Conservation (phyloP, 345 rosid species). For the Rhizophora apiculata region DNA sequence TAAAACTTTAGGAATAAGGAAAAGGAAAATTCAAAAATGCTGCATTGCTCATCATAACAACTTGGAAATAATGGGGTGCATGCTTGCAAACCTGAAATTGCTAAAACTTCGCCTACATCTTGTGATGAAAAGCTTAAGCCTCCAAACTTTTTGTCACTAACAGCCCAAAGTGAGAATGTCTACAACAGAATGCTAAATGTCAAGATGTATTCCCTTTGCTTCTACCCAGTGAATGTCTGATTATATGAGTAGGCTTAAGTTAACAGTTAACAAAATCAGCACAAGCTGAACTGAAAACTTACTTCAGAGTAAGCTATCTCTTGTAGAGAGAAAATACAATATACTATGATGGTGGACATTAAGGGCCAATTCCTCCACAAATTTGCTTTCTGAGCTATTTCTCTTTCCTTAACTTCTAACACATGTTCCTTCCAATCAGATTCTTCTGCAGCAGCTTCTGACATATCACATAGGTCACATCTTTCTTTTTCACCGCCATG, state of each 20-base stretch:
- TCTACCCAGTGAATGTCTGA: no score
- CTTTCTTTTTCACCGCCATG: constrained; percentile 25
- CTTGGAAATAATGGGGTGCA: neutral
- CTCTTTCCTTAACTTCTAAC: constrained; percentile 17
- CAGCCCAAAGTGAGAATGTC: constrained; percentile 68
- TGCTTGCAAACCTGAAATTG: constrained; percentile 44
- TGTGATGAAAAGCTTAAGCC: constrained; percentile 63
- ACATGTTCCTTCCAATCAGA: constrained; percentile 19
- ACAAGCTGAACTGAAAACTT: constrained; percentile 11
- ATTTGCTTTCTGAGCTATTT: constrained; percentile 25
- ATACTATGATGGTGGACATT: constrained; percentile 51
- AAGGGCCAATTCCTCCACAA: constrained; percentile 54
- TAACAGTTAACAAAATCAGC: neutral
- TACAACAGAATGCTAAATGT: constrained; percentile 4
- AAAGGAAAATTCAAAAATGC: neutral
- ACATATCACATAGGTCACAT: constrained; percentile 10
- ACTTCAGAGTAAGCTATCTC: constrained; percentile 68
- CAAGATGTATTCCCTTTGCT: neutral
- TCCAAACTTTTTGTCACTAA: constrained; percentile 54
- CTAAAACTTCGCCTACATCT: constrained; percentile 62
- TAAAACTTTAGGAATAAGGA: neutral
- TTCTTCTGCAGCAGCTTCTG: constrained; percentile 26
- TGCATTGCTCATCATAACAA: neutral
- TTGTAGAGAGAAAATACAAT: constrained; percentile 62
- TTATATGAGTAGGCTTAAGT: no score